A percentile compares a stretch with the other conserved stretches of the same genome.
Conservation (phyloP, 1,284 basidiomycete genomes). For the Pseudozyma pruni region DNA sequence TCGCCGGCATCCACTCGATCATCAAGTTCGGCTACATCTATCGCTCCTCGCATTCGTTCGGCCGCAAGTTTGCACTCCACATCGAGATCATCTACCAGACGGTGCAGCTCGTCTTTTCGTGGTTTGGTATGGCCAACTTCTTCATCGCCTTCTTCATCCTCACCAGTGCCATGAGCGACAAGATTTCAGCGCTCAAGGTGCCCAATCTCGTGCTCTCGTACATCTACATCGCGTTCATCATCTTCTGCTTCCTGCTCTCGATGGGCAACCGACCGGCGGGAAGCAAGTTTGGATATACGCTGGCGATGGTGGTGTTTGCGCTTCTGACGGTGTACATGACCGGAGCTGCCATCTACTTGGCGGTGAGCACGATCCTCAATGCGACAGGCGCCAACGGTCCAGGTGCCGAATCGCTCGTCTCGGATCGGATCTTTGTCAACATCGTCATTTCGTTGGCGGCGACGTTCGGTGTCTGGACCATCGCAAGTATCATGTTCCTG, state of each 20-base stretch:
- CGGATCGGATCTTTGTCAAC: slow-evolving; percentile 59
- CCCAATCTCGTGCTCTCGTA: slow-evolving; percentile 63
- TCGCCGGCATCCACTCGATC: slow-evolving; percentile 66
- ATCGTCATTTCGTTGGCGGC: slow-evolving; percentile 65
- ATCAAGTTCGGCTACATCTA: slow-evolving; percentile 67
- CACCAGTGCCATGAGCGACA: slow-evolving; percentile 54
- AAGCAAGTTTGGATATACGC: slow-evolving; percentile 57
- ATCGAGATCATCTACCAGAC: slow-evolving; percentile 66
- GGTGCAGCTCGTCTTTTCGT: slow-evolving; percentile 63
- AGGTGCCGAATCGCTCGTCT: slow-evolving; percentile 40
- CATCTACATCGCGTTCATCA: slow-evolving; percentile 66
- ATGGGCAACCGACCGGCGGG: slow-evolving; percentile 67
- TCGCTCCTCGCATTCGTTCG: slow-evolving; percentile 61
- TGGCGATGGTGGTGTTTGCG: slow-evolving; percentile 65
- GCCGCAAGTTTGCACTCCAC: slow-evolving; percentile 62
- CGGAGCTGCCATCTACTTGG: slow-evolving; percentile 60
- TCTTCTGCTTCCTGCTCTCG: slow-evolving; percentile 65
- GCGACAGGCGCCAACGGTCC: slow-evolving; percentile 29
- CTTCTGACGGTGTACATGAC: slow-evolving; percentile 65
- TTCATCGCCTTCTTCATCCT: slow-evolving; percentile 63
- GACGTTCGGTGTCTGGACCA: slow-evolving; percentile 64
- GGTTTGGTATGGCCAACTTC: slow-evolving; percentile 64
- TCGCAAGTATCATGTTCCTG: slow-evolving; percentile 63
- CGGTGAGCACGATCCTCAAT: slow-evolving; percentile 50
- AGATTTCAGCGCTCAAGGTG: slow-evolving; percentile 51